These are phyloP conservation scores for Pholiota adiposa DNA, from an alignment of 1,284 basidiomycete species.

Conservation along the genomic window DNA sequence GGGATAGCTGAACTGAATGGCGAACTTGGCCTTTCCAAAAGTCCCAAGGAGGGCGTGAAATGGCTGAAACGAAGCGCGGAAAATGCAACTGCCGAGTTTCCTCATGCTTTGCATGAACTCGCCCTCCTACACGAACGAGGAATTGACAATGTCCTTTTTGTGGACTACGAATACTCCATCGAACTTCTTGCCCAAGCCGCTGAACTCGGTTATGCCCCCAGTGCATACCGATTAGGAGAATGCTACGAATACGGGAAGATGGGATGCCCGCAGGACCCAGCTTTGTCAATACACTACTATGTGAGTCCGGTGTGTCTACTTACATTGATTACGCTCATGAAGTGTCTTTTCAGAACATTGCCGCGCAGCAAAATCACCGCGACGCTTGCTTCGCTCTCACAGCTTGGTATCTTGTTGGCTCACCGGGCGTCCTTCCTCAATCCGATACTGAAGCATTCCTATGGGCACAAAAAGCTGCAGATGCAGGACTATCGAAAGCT, in stretches of 20 bases:
- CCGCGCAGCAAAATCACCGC: constrained; percentile 95
- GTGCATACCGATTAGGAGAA: constrained; percentile 94
- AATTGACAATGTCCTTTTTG: constrained; percentile 95
- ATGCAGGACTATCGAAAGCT: constrained; percentile 88
- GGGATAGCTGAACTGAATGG: constrained; percentile 97
- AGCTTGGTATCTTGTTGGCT: constrained; percentile 99
- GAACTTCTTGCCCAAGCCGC: constrained; percentile 95
- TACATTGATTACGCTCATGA: constrained; percentile 15
- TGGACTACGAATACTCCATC: constrained; percentile 94
- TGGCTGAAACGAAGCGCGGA: constrained; percentile 98
- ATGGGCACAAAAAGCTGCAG: constrained; percentile 92
- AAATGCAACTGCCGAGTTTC: constrained; percentile 92
- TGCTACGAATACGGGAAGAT: constrained; percentile 99
- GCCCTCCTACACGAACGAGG: constrained; percentile 95
- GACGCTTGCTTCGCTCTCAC: constrained; percentile 98
- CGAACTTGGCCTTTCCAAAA: constrained; percentile 85
- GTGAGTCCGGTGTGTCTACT: constrained; percentile 51
- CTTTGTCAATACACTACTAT: constrained; percentile 98
- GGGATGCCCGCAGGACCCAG: constrained; percentile 98
- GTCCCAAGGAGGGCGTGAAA: constrained; percentile 95
- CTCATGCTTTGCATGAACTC: constrained; percentile 95
- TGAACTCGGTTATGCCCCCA: constrained; percentile 95
- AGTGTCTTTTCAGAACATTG: constrained; percentile 78
- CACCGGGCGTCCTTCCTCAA: constrained; percentile 95
- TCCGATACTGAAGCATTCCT: constrained; percentile 97